Conservation (phyloP, 2,329 filamentous ascomycete genomes). For the Aspergillus caelatus region DNA sequence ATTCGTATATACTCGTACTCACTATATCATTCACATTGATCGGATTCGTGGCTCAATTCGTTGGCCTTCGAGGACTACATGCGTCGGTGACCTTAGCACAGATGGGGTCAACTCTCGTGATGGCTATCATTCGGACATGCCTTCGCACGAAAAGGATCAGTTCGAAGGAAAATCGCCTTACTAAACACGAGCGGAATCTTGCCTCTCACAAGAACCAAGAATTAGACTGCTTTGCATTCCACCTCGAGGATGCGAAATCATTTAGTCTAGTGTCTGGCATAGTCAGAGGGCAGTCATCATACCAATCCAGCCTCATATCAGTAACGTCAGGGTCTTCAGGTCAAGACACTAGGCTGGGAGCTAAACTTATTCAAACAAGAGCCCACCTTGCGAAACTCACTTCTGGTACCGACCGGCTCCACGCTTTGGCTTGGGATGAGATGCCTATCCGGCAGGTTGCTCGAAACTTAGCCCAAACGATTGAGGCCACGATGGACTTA, state of each 20-base stretch:
- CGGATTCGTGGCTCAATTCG: conserved; percentile 44
- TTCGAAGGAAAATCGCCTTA: conserved; percentile 31
- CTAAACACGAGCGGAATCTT: conserved; percentile 21
- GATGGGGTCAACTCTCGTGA: conserved; percentile 38
- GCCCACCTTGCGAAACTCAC: conserved; percentile 28
- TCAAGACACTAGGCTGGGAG: background rate
- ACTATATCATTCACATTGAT: conserved; percentile 30
- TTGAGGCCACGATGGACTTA: conserved; percentile 33
- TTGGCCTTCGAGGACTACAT: conserved; percentile 42
- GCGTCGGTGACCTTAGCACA: conserved; percentile 40
- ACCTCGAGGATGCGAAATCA: conserved; percentile 27
- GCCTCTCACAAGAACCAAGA: conserved; percentile 33
- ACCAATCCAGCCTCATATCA: conserved; percentile 16
- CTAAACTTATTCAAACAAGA: conserved; percentile 25
- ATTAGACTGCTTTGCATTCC: conserved; percentile 35
- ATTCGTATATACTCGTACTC: conserved; percentile 22
- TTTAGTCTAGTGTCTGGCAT: conserved; percentile 22
- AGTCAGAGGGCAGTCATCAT: conserved; percentile 5
- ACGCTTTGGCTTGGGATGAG: conserved; percentile 27
- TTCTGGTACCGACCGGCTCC: conserved; percentile 2
- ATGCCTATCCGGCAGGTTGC: conserved; percentile 32
- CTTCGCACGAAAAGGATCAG: conserved; percentile 37
- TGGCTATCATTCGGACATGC: conserved; percentile 39
- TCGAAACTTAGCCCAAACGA: conserved; percentile 22
- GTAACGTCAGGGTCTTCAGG: conserved; percentile 7